These are phyloP conservation scores for Cucurbita maxima DNA, from an alignment of 306 rosid genomes.

Conservation along the genomic window DNA sequence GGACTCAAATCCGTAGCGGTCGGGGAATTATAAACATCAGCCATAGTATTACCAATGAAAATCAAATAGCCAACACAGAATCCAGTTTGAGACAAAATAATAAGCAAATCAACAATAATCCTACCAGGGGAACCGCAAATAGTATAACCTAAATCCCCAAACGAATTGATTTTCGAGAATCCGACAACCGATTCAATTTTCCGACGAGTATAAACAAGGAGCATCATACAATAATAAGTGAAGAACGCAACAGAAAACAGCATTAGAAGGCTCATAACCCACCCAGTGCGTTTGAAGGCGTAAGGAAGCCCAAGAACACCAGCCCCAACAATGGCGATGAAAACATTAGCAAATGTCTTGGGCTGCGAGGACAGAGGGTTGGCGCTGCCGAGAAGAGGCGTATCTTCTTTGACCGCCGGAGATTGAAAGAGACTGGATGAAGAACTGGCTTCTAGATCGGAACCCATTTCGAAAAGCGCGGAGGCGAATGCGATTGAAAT, in stretches of 20 bases:
- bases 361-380: conserved; percentile 19
- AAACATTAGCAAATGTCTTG: conserved; percentile 45
- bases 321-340: conserved; percentile 40
- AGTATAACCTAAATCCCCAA: conserved; percentile 37
- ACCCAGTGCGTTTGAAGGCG: conserved; percentile 36
- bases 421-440: conserved; percentile 15
- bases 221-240: conserved; percentile 43
- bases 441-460: conserved; percentile 15
- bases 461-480: conserved; percentile 12
- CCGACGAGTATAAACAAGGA: conserved; percentile 30
- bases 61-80: conserved; percentile 39
- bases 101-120: conserved; percentile 19
- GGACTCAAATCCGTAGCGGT: neutral
- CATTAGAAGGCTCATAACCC: conserved; percentile 26
- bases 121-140: conserved; percentile 28
- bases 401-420: conserved; percentile 23
- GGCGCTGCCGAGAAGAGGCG: conserved; percentile 21
- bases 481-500: too few species aligned
- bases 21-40: conserved; percentile 15
- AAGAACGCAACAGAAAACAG: conserved; percentile 23
- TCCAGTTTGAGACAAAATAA: conserved; percentile 32
- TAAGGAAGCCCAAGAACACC: conserved; percentile 46
- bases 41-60: conserved; percentile 32
- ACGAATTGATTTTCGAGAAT: conserved; percentile 21
- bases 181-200: conserved; percentile 23